phyloP scores from a whole-genome alignment of 2,329 filamentous ascomycete species.

The Hypoxylon sp. region DNA sequence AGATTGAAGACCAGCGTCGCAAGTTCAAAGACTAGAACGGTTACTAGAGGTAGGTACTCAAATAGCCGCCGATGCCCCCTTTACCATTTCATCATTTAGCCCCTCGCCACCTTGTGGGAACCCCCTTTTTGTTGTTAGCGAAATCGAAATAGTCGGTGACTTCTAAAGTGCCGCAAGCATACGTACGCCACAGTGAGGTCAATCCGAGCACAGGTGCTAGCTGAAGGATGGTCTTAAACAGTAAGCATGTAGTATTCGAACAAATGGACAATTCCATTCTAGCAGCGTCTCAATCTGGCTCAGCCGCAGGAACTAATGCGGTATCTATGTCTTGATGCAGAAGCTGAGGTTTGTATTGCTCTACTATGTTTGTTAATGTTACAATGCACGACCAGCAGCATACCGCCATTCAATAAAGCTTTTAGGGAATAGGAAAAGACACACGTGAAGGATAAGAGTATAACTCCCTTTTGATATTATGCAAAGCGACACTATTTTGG shows the following conservation, averaged over 20 bases:
- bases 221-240: constrained; percentile 24
- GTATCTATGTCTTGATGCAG: constrained; percentile 28
- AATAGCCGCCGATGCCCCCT: not conserved
- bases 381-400: constrained; percentile 9
- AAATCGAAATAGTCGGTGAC: constrained; percentile 11
- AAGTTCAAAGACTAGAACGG: not conserved
- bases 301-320: constrained; percentile 40
- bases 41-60: not conserved
- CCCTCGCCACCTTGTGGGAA: constrained; percentile 2
- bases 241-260: constrained; percentile 18
- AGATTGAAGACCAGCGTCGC: constrained; percentile 5
- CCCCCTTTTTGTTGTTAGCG: constrained; percentile 6
- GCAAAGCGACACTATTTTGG: constrained; percentile 25
- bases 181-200: constrained; percentile 27
- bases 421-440: not conserved
- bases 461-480: constrained; percentile 5
- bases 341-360: constrained; percentile 31
- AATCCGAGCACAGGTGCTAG: constrained; percentile 17
- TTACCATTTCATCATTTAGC: constrained; percentile 1
- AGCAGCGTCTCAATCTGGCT: constrained; percentile 34
- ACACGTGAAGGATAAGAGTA: not conserved
- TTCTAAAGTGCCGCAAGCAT: constrained; percentile 22
- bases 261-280: constrained; percentile 24
- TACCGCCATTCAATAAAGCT: not conserved
- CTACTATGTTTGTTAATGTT: constrained; percentile 22